Conservation (phyloP, 2,329 filamentous ascomycete species). For the Trichoderma pleuroti region DNA sequence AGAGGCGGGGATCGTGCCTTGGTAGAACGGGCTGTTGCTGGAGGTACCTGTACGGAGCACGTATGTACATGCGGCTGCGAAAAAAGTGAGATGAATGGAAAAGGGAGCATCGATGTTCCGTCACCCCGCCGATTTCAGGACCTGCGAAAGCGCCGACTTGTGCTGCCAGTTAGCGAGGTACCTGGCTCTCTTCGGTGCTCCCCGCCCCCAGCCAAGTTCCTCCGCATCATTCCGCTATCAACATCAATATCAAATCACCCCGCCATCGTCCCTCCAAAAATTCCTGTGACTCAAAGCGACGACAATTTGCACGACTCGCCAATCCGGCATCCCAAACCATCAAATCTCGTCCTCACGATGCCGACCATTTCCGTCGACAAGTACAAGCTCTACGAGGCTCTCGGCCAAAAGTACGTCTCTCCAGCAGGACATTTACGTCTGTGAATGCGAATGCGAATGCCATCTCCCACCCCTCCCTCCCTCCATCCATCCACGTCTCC, state of each 20-base stretch:
- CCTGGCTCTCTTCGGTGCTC: not conserved
- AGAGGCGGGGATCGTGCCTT: not conserved
- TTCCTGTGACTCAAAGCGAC: conserved; percentile 40
- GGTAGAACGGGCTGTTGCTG: not conserved
- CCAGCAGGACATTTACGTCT: not conserved
- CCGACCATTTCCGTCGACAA: conserved; percentile 97
- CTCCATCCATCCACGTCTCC: conserved; percentile 2
- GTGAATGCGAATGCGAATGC: not conserved
- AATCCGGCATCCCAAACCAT: conserved; percentile 22
- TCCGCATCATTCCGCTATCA: conserved; percentile 5
- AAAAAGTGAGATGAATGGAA: not conserved
- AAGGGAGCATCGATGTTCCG: conserved; percentile 33
- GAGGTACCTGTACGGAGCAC: not conserved
- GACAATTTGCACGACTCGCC: not conserved
- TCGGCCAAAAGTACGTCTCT: conserved; percentile 70
- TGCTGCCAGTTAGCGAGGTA: conserved; percentile 20
- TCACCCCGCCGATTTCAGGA: conserved; percentile 17
- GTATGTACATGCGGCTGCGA: not conserved
- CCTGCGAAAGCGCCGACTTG: not conserved
- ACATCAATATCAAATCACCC: conserved; percentile 23
- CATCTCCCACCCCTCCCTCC: conserved; percentile 22
- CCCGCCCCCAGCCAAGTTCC: not conserved
- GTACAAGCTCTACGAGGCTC: conserved; percentile 87
- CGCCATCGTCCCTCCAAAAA: conserved; percentile 30
- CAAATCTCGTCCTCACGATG: conserved; percentile 52